These are phyloP conservation scores for Phytophthora colocasiae DNA, from an alignment of 352 stramenopile genomes.

Conservation along the genomic window DNA sequence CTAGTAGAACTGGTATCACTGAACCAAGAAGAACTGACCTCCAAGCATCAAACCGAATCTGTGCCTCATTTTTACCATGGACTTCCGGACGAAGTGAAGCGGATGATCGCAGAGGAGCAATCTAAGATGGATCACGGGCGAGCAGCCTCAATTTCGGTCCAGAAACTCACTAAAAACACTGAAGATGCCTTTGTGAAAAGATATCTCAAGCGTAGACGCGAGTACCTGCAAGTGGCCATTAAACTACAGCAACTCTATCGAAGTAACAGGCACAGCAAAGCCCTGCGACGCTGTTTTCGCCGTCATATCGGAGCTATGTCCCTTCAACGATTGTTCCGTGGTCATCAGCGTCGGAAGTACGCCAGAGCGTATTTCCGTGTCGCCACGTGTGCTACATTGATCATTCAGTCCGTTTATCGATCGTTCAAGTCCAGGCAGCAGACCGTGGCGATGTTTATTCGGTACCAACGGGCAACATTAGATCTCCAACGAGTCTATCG, in stretches of 20 bases:
- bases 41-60: conserved; percentile 31
- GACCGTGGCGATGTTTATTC: conserved; percentile 39
- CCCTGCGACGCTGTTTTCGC: conserved; percentile 47
- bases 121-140: conserved; percentile 23
- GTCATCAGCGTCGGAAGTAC: conserved; percentile 57
- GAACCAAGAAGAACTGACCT: conserved; percentile 50
- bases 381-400: conserved; percentile 54
- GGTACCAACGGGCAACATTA: conserved; percentile 38
- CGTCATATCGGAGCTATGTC: conserved; percentile 52
- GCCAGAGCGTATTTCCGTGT: conserved; percentile 57
- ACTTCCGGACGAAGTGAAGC: conserved; percentile 73
- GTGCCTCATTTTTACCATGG: conserved; percentile 85
- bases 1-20: conserved; percentile 47
- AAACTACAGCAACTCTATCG: conserved; percentile 68
- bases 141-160: conserved; percentile 19
- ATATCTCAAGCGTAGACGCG: conserved; percentile 64
- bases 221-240: conserved; percentile 47
- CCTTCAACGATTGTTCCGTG: conserved; percentile 73
- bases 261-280: conserved; percentile 53
- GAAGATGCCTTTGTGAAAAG: conserved; percentile 62
- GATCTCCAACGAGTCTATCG: conserved; percentile 67
- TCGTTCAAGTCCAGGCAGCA: conserved; percentile 51
- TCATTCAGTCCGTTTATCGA: conserved; percentile 78
- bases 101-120: conserved; percentile 73
- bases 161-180: conserved; percentile 64